Evolutionary conservation across 257 asterid species (phyloP).

Genomic region (Asclepias syriaca): DNA sequence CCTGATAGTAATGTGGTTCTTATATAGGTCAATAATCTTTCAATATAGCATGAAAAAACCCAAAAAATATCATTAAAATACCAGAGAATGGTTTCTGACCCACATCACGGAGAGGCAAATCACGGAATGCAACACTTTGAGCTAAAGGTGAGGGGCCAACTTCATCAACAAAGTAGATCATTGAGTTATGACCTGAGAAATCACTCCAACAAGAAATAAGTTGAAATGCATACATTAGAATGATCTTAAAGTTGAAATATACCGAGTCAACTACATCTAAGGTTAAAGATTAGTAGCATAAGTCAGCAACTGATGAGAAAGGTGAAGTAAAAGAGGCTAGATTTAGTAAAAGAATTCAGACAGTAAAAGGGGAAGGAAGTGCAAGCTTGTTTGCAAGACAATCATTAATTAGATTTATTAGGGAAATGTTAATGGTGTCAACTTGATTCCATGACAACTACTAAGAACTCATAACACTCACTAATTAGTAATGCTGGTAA

Average conservation of each 20-base stretch:
- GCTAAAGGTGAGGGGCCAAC: conserved; percentile 95
- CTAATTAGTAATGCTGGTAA: neutral
- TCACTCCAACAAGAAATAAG: conserved; percentile 6
- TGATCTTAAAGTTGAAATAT: neutral
- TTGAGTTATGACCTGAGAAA: conserved; percentile 85
- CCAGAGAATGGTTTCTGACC: conserved; percentile 86
- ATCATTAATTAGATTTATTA: neutral
- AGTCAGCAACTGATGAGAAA: neutral
- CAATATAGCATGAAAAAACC: conserved; percentile 19
- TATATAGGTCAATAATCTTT: conserved; percentile 18
- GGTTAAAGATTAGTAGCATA: neutral
- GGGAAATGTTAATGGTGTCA: neutral
- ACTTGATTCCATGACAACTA: neutral
- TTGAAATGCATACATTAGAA: neutral
- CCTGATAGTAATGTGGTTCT: conserved; percentile 38
- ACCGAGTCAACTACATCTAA: neutral
- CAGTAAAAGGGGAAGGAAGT: neutral
- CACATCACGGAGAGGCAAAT: conserved; percentile 99
- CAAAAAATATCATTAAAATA: conserved; percentile 22
- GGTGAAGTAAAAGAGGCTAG: neutral
- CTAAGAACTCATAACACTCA: neutral
- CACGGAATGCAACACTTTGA: conserved; percentile 89
- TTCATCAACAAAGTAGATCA: conserved; percentile 96
- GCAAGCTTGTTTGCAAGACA: neutral
- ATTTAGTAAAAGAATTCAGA: neutral